Conservation (phyloP, 164 flowering plant genomes). For the Liquidambar formosana region DNA sequence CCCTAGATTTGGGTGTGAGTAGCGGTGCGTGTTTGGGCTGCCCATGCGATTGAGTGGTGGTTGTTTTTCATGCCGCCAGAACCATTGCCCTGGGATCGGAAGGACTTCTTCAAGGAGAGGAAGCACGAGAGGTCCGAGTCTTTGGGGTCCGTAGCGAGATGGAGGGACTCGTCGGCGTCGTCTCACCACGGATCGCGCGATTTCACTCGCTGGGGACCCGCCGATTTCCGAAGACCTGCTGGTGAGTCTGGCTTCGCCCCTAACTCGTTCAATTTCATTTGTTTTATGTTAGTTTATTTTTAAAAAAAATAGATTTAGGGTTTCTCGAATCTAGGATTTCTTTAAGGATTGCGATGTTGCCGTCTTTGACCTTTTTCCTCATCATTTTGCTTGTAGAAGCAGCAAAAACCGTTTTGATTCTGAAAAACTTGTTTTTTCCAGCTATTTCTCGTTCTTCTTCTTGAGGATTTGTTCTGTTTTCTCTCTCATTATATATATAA, state of each 20-base stretch:
- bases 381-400: not conserved
- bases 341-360: not conserved
- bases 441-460: not conserved
- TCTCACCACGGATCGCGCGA: slow-evolving; percentile 43
- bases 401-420: too few species aligned
- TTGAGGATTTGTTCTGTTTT: too few species aligned
- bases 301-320: not conserved
- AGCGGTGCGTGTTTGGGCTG: slow-evolving; percentile 16
- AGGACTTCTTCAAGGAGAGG: slow-evolving; percentile 80
- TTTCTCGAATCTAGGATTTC: not conserved
- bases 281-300: not conserved
- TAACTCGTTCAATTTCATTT: not conserved
- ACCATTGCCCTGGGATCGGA: slow-evolving; percentile 87
- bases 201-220: slow-evolving; percentile 36
- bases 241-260: slow-evolving; percentile 37
- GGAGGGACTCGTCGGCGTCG: slow-evolving; percentile 61
- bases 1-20: slow-evolving; percentile 8
- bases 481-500: too few species aligned
- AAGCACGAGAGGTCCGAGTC: slow-evolving; percentile 60
- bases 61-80: slow-evolving; percentile 88
- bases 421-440: not conserved
- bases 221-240: slow-evolving; percentile 58
- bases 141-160: slow-evolving; percentile 39
- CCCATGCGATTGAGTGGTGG: slow-evolving; percentile 40
- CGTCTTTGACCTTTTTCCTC: not conserved